Percentiles rank a stretch among this genome's conserved stretches.
phyloP scores from a whole-genome alignment of 2,329 filamentous ascomycete species.

The Macroventuria anomochaeta region DNA sequence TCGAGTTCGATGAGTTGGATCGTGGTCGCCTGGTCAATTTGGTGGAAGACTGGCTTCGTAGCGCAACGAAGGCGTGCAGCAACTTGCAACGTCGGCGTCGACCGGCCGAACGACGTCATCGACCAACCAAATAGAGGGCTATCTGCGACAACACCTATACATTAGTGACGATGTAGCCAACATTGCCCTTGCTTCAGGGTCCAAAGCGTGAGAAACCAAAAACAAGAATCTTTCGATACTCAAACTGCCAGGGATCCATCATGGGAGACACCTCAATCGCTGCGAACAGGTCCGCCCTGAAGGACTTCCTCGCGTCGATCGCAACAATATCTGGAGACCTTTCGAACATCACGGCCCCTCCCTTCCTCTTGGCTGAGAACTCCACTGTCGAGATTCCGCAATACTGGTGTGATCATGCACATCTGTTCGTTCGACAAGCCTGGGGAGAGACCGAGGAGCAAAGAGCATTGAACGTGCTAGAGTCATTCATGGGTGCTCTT shows the following conservation, averaged over 20 bases:
- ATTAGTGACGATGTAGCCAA: constrained; percentile 1
- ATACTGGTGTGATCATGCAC: constrained; percentile 56
- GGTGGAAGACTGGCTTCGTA: not conserved
- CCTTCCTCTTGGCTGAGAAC: constrained; percentile 54
- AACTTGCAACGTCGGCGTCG: constrained; percentile 3
- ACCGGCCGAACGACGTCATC: constrained; percentile 12
- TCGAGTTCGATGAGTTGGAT: constrained; percentile 4
- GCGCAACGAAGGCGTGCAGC: constrained; percentile 13
- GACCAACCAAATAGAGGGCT: constrained; percentile 2
- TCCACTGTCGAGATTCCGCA: constrained; percentile 56
- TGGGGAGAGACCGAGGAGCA: constrained; percentile 48
- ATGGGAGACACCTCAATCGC: constrained; percentile 33
- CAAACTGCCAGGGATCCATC: not conserved
- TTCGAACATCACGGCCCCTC: constrained; percentile 56
- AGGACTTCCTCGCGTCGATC: constrained; percentile 49
- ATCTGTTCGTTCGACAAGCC: constrained; percentile 56
- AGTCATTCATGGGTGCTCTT: constrained; percentile 57
- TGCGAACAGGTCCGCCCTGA: constrained; percentile 40
- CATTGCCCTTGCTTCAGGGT: not conserved
- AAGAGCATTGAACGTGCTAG: constrained; percentile 55
- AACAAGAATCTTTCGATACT: not conserved
- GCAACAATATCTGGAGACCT: constrained; percentile 56
- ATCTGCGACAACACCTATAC: constrained; percentile 3
- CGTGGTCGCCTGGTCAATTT: constrained; percentile 1
- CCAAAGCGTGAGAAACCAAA: not conserved